A percentile compares a stretch with the other conserved stretches of the same genome.
Conservation (phyloP, 345 rosid species). For the Camelina neglecta region DNA sequence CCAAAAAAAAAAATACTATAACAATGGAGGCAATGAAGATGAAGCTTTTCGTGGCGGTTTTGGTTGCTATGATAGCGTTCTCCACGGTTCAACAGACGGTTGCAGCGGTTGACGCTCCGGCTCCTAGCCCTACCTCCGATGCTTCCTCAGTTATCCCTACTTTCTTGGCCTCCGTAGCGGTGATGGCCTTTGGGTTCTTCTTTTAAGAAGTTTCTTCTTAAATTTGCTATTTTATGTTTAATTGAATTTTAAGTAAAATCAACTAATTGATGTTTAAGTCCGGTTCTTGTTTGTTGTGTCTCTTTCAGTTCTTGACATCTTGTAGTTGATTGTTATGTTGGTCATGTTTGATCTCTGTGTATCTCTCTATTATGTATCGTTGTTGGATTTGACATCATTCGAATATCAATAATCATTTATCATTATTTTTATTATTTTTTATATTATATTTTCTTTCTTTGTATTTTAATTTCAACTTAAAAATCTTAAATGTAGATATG, state of each 20-base stretch:
- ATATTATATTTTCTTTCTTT: not conserved
- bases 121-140: slow-evolving; percentile 48
- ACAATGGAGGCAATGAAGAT: slow-evolving; percentile 49
- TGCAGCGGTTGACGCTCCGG: slow-evolving; percentile 45
- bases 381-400: slow-evolving; percentile 31
- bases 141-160: slow-evolving; percentile 40
- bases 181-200: slow-evolving; percentile 41
- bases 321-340: slow-evolving; percentile 25
- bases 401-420: slow-evolving; percentile 29
- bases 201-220: slow-evolving; percentile 31
- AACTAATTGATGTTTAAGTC: slow-evolving; percentile 16
- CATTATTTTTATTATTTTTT: not conserved
- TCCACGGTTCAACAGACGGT: slow-evolving; percentile 39
- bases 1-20: slow-evolving; percentile 22
- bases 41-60: slow-evolving; percentile 44
- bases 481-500: not conserved
- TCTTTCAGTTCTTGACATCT: slow-evolving; percentile 37
- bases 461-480: not conserved
- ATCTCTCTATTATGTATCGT: slow-evolving; percentile 16
- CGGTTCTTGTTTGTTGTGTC: slow-evolving; percentile 28
- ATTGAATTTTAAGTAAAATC: slow-evolving; percentile 21
- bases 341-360: slow-evolving; percentile 9
- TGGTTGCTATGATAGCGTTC: slow-evolving; percentile 39
- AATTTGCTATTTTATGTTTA: not conserved
- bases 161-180: slow-evolving; percentile 32